Evolutionary conservation across 2,329 filamentous ascomycete genomes (phyloP), one percentile per base, ranked within the genome.

Genomic region (Fusarium sp.): DNA sequence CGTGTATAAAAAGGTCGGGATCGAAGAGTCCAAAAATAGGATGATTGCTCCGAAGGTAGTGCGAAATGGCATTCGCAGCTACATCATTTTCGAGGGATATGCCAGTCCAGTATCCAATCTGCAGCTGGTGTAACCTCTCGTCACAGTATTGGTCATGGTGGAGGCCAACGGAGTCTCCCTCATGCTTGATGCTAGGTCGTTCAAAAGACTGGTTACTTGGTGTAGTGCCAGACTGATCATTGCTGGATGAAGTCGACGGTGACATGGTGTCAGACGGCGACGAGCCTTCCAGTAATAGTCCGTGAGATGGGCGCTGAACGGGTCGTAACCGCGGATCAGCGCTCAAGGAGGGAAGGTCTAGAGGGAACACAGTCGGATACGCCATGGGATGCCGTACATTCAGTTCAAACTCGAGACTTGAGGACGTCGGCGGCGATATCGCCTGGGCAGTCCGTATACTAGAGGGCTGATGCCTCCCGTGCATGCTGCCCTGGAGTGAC

Each of bases 1-100:
- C 76, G 10, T 59, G 49, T 30, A 80, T 62, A 44, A 80, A 78
- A 2, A 78, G 68, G 27, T 71, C n/a, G 0, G 78, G 62, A 27
- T 78, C 73, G 43, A 80, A 80, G 2, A 77, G 55, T 4, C 77
- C 78, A 7, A 80, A 68, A 1, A 80, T 67, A 0, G 77, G 76
- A 46, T 80, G 76, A 10, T 79, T 76, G 7, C 75, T 76, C 45
- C 66, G 58, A 1, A 79, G 66, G 37, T 79, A 80, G 2, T 75
- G 56, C 0, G 77, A 78, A 9, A 80, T 73, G 22, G 73, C 68
- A 17, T 66, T 60, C 1, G 76, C 77, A 15, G 76, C 74, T 11
- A 77, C 66, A 11, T 76, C 69, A 27, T 76, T 62, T 4, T 66
- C 47, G n/a, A 79, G 61, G 5, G 62, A 22, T 1, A 79, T 66